phyloP scores from a whole-genome alignment of 768 basidiomycete species.

The Xerocomus potaroensis region DNA sequence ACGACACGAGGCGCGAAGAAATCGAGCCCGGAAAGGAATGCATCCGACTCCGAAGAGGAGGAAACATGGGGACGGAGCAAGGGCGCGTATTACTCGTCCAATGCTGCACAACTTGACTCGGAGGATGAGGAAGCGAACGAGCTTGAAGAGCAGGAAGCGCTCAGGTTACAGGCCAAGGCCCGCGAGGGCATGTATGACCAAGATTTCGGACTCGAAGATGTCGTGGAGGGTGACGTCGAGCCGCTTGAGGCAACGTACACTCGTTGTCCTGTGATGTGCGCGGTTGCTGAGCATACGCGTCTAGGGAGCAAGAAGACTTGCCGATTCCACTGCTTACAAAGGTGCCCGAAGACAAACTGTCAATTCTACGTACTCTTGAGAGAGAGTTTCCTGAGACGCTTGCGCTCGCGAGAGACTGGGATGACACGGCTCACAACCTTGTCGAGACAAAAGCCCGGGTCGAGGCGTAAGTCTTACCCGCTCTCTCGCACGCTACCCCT shows the following conservation, averaged over 20 bases:
- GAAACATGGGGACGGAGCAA: conserved; percentile 79
- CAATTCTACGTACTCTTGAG: conserved; percentile 63
- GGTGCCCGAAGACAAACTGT: conserved; percentile 53
- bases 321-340: conserved; percentile 9
- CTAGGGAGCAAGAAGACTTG: conserved; percentile 14
- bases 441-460: conserved; percentile 51
- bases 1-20: conserved; percentile 13
- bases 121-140: conserved; percentile 88
- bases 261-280: not conserved
- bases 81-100: conserved; percentile 82
- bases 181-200: conserved; percentile 67
- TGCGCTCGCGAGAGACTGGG: conserved; percentile 82
- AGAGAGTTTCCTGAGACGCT: conserved; percentile 74
- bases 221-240: conserved; percentile 35
- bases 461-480: conserved; percentile 42
- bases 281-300: conserved; percentile 6
- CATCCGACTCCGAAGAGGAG: conserved; percentile 33
- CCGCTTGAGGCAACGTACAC: conserved; percentile 29
- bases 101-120: conserved; percentile 73
- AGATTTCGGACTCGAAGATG: conserved; percentile 81
- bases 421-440: conserved; percentile 57
- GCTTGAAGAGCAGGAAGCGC: conserved; percentile 85
- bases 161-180: conserved; percentile 69
- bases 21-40: not conserved
- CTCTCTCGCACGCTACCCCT: not conserved